Evolutionary conservation across 805 yeast genomes (phyloP).

Genomic region (Metschnikowia lunata): DNA sequence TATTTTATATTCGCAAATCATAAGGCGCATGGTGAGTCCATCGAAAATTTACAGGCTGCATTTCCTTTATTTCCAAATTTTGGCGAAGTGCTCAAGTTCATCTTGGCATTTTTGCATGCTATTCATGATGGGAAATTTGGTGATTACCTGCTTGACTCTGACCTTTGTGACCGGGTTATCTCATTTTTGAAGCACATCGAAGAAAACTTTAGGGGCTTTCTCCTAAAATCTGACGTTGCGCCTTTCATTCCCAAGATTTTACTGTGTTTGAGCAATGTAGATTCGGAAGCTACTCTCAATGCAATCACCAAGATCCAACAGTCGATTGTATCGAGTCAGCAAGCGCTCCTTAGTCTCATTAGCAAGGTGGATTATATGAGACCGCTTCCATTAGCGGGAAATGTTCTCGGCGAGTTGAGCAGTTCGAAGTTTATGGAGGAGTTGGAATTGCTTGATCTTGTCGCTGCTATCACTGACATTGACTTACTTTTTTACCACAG

Average conservation of each 20-base stretch:
- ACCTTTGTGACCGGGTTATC: constrained; percentile 48
- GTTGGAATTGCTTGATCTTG: constrained; percentile 49
- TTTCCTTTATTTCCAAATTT: constrained; percentile 37
- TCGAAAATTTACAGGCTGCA: constrained; percentile 19
- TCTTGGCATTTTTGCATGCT: constrained; percentile 16
- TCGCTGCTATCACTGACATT: constrained; percentile 60
- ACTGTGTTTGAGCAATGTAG: constrained; percentile 32
- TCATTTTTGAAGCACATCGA: constrained; percentile 52
- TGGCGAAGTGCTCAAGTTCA: constrained; percentile 23
- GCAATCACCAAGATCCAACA: constrained; percentile 51
- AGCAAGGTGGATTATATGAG: constrained; percentile 10
- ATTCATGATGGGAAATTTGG: constrained; percentile 24
- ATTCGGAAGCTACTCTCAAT: constrained; percentile 1
- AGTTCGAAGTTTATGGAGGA: constrained; percentile 50
- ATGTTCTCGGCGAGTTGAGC: constrained; percentile 28
- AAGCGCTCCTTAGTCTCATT: constrained; percentile 27
- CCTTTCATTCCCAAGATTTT: constrained; percentile 54
- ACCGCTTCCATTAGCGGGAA: neutral
- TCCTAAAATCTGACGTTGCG: constrained; percentile 59
- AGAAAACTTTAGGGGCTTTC: constrained; percentile 61
- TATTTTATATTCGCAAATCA: constrained; percentile 44
- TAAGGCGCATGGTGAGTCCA: constrained; percentile 11
- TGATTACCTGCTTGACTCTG: constrained; percentile 16
- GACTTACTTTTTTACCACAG: constrained; percentile 57
- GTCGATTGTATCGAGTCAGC: constrained; percentile 49